Evolutionary conservation across 176 grass and related monocot genomes (phyloP), one percentile per base, ranked within the genome.

Genomic region (Carex cristatella): DNA sequence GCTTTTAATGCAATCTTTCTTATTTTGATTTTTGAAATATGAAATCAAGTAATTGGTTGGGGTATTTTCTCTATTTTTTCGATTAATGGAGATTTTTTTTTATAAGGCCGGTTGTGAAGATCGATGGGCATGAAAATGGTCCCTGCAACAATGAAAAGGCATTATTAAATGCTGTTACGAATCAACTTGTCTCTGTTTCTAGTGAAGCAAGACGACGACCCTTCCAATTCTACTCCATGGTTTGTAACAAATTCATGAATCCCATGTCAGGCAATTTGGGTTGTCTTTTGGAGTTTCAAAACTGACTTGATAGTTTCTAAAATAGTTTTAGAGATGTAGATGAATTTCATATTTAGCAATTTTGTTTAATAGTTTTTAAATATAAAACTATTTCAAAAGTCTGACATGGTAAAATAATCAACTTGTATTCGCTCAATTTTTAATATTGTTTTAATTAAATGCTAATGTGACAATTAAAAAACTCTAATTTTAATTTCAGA

Each of bases 201-300:
- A 75, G 86, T 40, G 84, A 89, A 13, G 83, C 83, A 4, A 86
- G 53, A 31, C 56, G 80, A 15, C 55, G 61, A 2, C 27, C 69
- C 3, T 84, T 88, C 56, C 67, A 65, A 59, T 81, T 88, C 37
- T 88, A 88, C 67, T 62, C 67, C n/a, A 61, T 32, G 83, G 80
- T 83, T 42, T 2, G 23, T 42, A 8, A 11, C 58, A 59, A n/a
- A 23, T 2, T 46, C 5, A 19, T 1, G 15, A 78, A 31, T 44
- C 6, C 0, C 42, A 1, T 53, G 18, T 44, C 42, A 6, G 44
- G 7, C 9, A 60, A n/a, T 5, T 61, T 61, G 3, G 18, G 0
- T n/a, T 7, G 16, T n/a, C 16, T 61, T 0, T 23, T 23, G 23
- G 23, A 23, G 23, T 23, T 23, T 23, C 23, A 23, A 23, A 23